Conservation (phyloP, 2,329 filamentous ascomycete genomes). For the Didymellaceae sp. region DNA sequence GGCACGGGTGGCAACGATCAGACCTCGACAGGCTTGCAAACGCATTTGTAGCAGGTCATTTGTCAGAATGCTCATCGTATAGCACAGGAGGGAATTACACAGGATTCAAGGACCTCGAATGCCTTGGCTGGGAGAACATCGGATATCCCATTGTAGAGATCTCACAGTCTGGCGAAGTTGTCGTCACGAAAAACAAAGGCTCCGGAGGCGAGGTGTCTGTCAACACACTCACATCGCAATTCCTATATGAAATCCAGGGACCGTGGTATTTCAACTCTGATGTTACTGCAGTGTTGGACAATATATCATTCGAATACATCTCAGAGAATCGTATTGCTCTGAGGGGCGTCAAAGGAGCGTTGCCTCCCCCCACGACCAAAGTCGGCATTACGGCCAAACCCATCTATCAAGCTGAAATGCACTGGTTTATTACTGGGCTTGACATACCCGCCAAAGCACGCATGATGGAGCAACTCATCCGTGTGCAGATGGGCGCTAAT, state of each 20-base stretch:
- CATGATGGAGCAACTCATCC: slow-evolving; percentile 50
- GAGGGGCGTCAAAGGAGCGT: slow-evolving; percentile 51
- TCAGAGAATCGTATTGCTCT: slow-evolving; percentile 58
- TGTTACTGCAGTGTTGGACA: slow-evolving; percentile 59
- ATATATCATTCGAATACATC: slow-evolving; percentile 60
- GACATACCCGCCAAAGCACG: slow-evolving; percentile 54
- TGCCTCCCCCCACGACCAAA: slow-evolving; percentile 48
- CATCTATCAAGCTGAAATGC: slow-evolving; percentile 55
- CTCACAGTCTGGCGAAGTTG: slow-evolving; percentile 30
- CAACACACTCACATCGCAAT: slow-evolving; percentile 60
- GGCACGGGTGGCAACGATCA: slow-evolving; percentile 52
- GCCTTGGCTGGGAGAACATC: slow-evolving; percentile 41
- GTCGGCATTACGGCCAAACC: slow-evolving; percentile 55
- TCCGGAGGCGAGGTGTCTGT: slow-evolving; percentile 51
- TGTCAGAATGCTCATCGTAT: slow-evolving; percentile 55
- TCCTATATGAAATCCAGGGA: slow-evolving; percentile 53
- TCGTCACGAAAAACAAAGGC: slow-evolving; percentile 41
- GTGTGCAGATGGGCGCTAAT: slow-evolving; percentile 46
- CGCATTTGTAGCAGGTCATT: slow-evolving; percentile 53
- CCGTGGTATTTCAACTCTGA: slow-evolving; percentile 65
- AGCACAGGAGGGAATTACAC: slow-evolving; percentile 54
- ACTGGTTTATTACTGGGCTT: slow-evolving; percentile 54
- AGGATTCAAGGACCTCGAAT: slow-evolving; percentile 50
- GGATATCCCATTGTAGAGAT: slow-evolving; percentile 44
- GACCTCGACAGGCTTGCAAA: slow-evolving; percentile 52